Evolutionary conservation across 352 stramenopile genomes (phyloP).

Genomic region (Globisporangium recalcitrans): DNA sequence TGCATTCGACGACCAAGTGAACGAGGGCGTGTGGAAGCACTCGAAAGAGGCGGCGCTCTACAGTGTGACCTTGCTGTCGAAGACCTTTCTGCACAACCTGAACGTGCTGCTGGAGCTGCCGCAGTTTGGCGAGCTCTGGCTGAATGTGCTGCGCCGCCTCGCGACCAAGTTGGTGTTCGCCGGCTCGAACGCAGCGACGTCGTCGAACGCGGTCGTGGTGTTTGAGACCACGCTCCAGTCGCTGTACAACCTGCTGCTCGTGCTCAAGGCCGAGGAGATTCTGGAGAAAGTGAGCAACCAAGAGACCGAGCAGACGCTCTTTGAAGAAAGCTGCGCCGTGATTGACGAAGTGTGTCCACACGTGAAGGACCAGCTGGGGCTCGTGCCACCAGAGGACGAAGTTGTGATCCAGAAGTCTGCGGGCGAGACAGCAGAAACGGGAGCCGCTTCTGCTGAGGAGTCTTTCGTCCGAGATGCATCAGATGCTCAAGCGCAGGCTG

Average conservation of each 20-base stretch:
- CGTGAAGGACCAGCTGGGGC: slow-evolving; percentile 67
- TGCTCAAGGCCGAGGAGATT: slow-evolving; percentile 75
- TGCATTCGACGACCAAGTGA: slow-evolving; percentile 80
- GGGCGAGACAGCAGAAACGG: neutral
- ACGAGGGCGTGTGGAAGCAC: slow-evolving; percentile 43
- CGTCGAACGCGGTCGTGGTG: slow-evolving; percentile 47
- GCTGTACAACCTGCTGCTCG: slow-evolving; percentile 80
- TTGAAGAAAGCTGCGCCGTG: slow-evolving; percentile 64
- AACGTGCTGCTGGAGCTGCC: slow-evolving; percentile 60
- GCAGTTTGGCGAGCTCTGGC: slow-evolving; percentile 68
- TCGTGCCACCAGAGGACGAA: slow-evolving; percentile 28
- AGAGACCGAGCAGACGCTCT: slow-evolving; percentile 43
- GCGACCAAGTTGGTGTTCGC: slow-evolving; percentile 57
- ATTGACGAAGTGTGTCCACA: slow-evolving; percentile 73
- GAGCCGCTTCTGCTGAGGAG: neutral
- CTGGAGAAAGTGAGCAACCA: slow-evolving; percentile 47
- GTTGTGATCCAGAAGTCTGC: neutral
- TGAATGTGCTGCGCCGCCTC: slow-evolving; percentile 68
- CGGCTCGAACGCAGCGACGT: slow-evolving; percentile 21
- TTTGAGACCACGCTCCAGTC: slow-evolving; percentile 85
- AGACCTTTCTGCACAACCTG: slow-evolving; percentile 86
- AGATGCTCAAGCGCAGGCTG: neutral
- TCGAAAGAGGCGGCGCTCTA: slow-evolving; percentile 67
- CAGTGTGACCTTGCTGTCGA: slow-evolving; percentile 80
- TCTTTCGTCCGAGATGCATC: neutral